Conservation (phyloP, 495 filamentous ascomycete species). For the Patellaria atrata region DNA sequence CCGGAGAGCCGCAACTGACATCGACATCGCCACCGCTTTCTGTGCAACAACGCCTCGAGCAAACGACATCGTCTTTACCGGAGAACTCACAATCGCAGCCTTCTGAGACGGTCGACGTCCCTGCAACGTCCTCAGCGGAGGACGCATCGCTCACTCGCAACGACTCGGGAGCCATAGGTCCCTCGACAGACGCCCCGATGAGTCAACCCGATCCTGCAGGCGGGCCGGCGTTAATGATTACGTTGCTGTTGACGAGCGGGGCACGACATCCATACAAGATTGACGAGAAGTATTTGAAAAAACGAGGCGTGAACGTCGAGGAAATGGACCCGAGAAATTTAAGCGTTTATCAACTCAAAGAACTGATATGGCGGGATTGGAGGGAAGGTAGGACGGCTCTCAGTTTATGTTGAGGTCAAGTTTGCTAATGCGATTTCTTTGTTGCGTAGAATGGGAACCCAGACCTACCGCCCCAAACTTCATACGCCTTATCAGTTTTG, state of each 20-base stretch:
- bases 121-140: too few relatives aligned
- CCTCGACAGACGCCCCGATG: conserved; percentile 23
- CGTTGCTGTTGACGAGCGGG: conserved; percentile 64
- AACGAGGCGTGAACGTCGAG: conserved; percentile 59
- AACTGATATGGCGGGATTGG: conserved; percentile 84
- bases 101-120: too few relatives aligned
- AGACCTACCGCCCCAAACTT: conserved; percentile 68
- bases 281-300: conserved; percentile 69
- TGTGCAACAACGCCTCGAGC: too few relatives aligned
- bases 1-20: too few relatives aligned
- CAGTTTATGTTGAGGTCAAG: not conserved
- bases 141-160: conserved; percentile 16
- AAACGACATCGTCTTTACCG: too few relatives aligned
- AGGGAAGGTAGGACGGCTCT: conserved; percentile 38
- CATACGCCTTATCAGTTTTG: conserved; percentile 80
- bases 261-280: conserved; percentile 77
- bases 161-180: conserved; percentile 27
- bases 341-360: conserved; percentile 82
- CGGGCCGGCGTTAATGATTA: conserved; percentile 38
- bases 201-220: conserved; percentile 13
- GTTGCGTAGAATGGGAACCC: conserved; percentile 60
- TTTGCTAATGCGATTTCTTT: conserved; percentile 2
- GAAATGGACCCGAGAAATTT: conserved; percentile 73
- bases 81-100: too few relatives aligned
- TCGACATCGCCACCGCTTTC: too few relatives aligned